Evolutionary conservation across 2,329 filamentous ascomycete genomes (phyloP), one percentile per base, ranked within the genome.

Genomic region (Claviceps citrina): DNA sequence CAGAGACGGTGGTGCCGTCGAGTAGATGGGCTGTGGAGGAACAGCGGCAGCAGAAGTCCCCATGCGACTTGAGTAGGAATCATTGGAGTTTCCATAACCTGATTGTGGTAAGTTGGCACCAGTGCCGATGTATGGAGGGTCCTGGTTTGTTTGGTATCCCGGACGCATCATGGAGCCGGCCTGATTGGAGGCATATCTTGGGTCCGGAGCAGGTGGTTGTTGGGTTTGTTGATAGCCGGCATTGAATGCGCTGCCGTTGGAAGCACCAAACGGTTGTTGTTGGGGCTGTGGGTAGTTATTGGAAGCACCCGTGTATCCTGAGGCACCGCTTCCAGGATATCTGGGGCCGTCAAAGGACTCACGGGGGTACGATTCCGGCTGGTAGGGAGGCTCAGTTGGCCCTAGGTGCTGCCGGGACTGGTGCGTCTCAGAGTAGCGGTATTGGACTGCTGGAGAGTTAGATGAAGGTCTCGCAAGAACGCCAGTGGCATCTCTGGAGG

Each of bases 371-470:
- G 53, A 51, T 36, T 62, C 59, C 44, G 51, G 41, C 42, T 51
- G 51, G 44, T 55, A 60, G 22, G 56, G 54, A 52, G 49, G 53
- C 51, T 58, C 56, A 38, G 65, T 66, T 30, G 66, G 66, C 42
- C 66, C 66, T 47, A 63, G 63, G 45, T 68, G 61, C 50, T 70
- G 66, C 41, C 66, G 63, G 44, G 64, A 62, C 50, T 62, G 59
- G 40, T 62, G 59, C 32, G 66, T 68, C 59, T 71, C 63, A 46
- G 70, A 73, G 54, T 71, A 66, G 57, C 67, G 67, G 53, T 73
- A 73, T 57, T 70, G 67, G 54, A 65, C 71, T 75, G 63, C 54
- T 56, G 65, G 65, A 55, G 67, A 69, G 70, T 76, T 74, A 76
- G 71, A 73, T 60, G 57, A 52, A 41, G 58, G 62, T 67, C 65